Evolutionary conservation across 805 yeast species (phyloP).

Genomic region (Wickerhamomyces pijperi): DNA sequence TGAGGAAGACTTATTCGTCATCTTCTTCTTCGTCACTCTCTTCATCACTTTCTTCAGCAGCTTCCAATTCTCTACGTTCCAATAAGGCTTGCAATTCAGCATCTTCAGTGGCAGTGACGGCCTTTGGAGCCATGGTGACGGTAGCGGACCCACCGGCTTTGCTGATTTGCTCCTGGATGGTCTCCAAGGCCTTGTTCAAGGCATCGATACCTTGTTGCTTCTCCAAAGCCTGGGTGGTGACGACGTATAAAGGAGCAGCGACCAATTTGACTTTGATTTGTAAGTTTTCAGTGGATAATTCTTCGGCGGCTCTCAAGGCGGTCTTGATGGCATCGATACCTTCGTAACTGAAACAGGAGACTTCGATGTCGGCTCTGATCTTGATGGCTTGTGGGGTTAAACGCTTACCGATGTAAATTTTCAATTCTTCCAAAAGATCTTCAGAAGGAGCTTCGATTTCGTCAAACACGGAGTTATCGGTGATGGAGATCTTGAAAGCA

Average conservation of each 20-base stretch:
- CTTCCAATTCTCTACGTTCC: slow-evolving; percentile 84
- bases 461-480: slow-evolving; percentile 78
- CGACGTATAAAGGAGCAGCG: slow-evolving; percentile 93
- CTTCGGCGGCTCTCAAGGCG: slow-evolving; percentile 83
- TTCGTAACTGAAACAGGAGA: slow-evolving; percentile 92
- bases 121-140: slow-evolving; percentile 96
- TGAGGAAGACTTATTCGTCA: slow-evolving; percentile 18
- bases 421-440: slow-evolving; percentile 74
- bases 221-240: slow-evolving; percentile 87
- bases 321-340: slow-evolving; percentile 95
- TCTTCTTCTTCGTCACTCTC: slow-evolving; percentile 46
- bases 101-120: slow-evolving; percentile 96
- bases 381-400: slow-evolving; percentile 97
- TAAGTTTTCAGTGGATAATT: slow-evolving; percentile 68
- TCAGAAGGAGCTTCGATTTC: slow-evolving; percentile 59
- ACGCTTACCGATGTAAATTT: slow-evolving; percentile 80
- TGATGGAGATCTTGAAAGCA: slow-evolving; percentile 92
- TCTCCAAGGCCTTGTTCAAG: slow-evolving; percentile 69
- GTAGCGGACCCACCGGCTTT: slow-evolving; percentile 77
- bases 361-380: slow-evolving; percentile 97
- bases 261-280: slow-evolving; percentile 90
- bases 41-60: slow-evolving; percentile 74
- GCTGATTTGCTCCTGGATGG: slow-evolving; percentile 58
- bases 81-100: slow-evolving; percentile 93
- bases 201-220: slow-evolving; percentile 78